Evolutionary conservation across 2,329 filamentous ascomycete genomes (phyloP).

Genomic region (Phialophora macrospora): DNA sequence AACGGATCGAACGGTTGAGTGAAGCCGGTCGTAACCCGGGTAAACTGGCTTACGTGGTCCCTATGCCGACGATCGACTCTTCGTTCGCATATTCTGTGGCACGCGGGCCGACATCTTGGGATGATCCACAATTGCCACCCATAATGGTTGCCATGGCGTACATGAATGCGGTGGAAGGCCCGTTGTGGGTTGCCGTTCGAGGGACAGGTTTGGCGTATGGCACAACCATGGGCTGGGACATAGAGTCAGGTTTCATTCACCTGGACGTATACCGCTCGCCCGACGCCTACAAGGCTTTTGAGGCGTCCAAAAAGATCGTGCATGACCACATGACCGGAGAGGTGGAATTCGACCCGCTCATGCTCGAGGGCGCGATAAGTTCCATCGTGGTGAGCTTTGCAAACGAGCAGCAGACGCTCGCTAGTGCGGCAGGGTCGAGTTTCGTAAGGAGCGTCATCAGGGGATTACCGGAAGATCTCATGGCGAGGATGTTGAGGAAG

Average conservation of each 20-base stretch:
- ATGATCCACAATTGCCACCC: conserved; percentile 77
- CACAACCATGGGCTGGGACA: conserved; percentile 74
- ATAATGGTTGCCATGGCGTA: conserved; percentile 88
- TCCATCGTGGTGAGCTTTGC: conserved; percentile 85
- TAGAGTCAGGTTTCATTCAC: conserved; percentile 78
- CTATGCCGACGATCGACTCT: conserved; percentile 90
- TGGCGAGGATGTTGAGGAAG: conserved; percentile 73
- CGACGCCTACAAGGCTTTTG: conserved; percentile 83
- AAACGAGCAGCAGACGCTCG: conserved; percentile 85
- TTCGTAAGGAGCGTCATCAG: conserved; percentile 82
- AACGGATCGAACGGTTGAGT: conserved; percentile 72
- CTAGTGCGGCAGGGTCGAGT: conserved; percentile 77
- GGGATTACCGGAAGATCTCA: conserved; percentile 76
- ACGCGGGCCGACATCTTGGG: conserved; percentile 74
- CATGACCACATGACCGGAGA: conserved; percentile 73
- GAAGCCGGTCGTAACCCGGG: conserved; percentile 76
- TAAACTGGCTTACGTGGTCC: conserved; percentile 75
- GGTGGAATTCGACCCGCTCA: conserved; percentile 74
- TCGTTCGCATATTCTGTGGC: conserved; percentile 82
- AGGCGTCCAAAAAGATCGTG: conserved; percentile 75
- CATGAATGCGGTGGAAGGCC: conserved; percentile 90
- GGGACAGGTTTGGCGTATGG: conserved; percentile 94
- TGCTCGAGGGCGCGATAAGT: conserved; percentile 88
- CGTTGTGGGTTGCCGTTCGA: conserved; percentile 89
- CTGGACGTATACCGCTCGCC: conserved; percentile 91